Evolutionary conservation across 352 stramenopile species (phyloP), one percentile per base, ranked within the genome.

Genomic region (Globisporangium canariense): DNA sequence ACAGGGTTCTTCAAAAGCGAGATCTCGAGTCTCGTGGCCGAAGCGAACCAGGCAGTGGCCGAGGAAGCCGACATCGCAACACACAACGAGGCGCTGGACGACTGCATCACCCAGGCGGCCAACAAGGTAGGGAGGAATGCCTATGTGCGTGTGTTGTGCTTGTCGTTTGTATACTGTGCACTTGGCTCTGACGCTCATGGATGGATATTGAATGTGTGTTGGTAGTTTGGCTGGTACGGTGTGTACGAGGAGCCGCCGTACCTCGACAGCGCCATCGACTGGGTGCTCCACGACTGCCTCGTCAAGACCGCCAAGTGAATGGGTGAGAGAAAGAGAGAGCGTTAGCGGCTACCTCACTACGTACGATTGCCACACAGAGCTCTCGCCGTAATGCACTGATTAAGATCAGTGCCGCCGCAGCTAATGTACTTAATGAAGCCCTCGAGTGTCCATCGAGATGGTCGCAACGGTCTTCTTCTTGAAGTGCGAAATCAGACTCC

Each of bases 221-320:
- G 7, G 25, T 49, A 87, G 71, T 83, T 86, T 45, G 77, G 74
- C 38, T 86, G 66, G 58, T 81, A 83, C 50, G 76, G 76, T 22
- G 71, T 82, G 55, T 87, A 84, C 62, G 78, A 87, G 59, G 66
- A 84, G 46, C 51, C 66, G 5, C 69, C 71, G 14, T 62, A 84
- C 74, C 83, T 76, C 54, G 51, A 74, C 16, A 78, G 79, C 32
- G 78, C 78, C 16, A 34, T 83, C 64, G 65, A 75, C 50, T 87
- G 78, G 78, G 65, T 84, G 8, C 34, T 76, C 14, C 72, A 77
- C 55, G 72, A 73, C 1, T 87, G 77, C 68, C 61, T 70, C 41
- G 16, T 20, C 41, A 47, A 47, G 41, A n/a, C n/a, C n/a, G 41
- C 36, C 14, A 16, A 47, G 16, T 20, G 40, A 45, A 45, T 1